Conservation (phyloP, 306 rosid species). For the Purshia tridentata region DNA sequence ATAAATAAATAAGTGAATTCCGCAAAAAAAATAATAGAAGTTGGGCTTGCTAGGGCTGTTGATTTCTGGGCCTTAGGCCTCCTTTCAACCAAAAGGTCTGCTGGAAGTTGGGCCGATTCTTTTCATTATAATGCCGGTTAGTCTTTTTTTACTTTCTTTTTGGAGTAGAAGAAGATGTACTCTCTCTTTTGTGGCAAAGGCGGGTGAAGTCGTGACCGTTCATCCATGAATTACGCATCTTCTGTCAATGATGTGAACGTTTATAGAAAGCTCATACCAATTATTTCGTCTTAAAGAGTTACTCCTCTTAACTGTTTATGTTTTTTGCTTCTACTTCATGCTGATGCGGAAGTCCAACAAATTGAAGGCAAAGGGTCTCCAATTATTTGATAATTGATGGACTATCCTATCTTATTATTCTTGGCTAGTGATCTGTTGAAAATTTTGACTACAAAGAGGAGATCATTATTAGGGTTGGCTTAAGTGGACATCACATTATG, state of each 20-base stretch:
- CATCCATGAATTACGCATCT: slow-evolving; percentile 1
- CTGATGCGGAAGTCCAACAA: no score
- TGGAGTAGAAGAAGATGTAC: no score
- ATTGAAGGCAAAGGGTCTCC: background rate
- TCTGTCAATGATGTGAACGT: background rate
- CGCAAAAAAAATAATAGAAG: no score
- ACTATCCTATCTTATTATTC: background rate
- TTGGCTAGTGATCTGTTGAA: background rate
- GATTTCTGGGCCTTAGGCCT: no score
- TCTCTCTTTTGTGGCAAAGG: no score
- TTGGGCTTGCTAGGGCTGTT: no score
- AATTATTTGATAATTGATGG: background rate
- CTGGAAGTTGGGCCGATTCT: no score
- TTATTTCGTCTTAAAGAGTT: background rate
- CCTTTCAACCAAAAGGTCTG: no score
- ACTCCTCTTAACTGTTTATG: background rate
- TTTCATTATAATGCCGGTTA: no score
- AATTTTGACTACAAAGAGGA: background rate
- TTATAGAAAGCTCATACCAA: background rate
- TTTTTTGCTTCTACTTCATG: no score
- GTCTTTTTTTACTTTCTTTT: no score
- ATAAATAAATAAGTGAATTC: no score
- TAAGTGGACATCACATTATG: background rate
- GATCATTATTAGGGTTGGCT: background rate
- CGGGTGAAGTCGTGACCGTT: background rate